Evolutionary conservation across 352 stramenopile species (phyloP).

Genomic region (Globisporangium solare): DNA sequence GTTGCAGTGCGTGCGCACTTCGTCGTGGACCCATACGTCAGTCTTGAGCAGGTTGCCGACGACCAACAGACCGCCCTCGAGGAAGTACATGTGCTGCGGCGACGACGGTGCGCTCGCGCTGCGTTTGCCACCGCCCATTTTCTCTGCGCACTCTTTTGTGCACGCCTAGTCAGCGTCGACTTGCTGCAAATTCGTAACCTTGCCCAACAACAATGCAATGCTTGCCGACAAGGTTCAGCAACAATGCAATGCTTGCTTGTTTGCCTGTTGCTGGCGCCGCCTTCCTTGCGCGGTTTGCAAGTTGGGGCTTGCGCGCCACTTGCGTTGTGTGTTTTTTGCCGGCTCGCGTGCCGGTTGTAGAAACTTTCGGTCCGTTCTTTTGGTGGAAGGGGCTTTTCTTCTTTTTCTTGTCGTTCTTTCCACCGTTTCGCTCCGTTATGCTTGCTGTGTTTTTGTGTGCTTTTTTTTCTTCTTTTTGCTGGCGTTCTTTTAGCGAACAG

Average conservation of each 20-base stretch:
- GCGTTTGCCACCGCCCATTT: slow-evolving; percentile 15
- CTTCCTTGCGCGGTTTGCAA: not conserved
- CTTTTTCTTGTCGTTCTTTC: slow-evolving; percentile 6
- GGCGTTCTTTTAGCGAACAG: slow-evolving; percentile 1
- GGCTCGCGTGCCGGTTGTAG: not conserved
- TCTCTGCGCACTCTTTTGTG: not conserved
- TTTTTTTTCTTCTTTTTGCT: slow-evolving; percentile 7
- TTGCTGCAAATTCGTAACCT: not conserved
- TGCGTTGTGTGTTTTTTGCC: slow-evolving; percentile 5
- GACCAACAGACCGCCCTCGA: slow-evolving; percentile 67
- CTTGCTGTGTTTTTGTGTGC: not conserved
- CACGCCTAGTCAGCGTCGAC: not conserved
- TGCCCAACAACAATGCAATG: too few species aligned
- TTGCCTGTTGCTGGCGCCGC: too few species aligned
- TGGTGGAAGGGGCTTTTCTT: not conserved
- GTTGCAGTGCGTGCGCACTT: slow-evolving; percentile 70
- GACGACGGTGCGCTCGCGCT: slow-evolving; percentile 10
- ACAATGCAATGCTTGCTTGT: not conserved
- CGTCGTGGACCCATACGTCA: slow-evolving; percentile 65
- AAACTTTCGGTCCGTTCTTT: slow-evolving; percentile 3
- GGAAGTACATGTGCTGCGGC: slow-evolving; percentile 68
- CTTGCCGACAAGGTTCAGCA: too few species aligned
- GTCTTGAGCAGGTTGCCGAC: slow-evolving; percentile 64
- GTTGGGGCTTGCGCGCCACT: slow-evolving; percentile 1
- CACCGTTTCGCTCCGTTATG: not conserved